Conservation (phyloP, 495 filamentous ascomycete genomes). For the Penicillium taxi region DNA sequence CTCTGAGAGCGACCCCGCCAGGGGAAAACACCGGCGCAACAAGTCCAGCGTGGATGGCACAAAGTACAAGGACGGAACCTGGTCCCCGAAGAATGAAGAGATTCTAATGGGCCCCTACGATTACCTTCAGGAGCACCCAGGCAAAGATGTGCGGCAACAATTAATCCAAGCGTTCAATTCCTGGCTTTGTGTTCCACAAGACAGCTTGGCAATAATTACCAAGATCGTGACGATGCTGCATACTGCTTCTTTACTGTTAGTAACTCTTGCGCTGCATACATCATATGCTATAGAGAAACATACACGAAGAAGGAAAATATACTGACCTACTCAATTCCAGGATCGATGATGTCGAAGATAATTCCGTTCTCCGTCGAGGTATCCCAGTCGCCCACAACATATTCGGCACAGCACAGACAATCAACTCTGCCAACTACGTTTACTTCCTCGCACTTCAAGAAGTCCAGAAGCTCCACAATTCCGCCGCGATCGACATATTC, state of each 20-base stretch:
- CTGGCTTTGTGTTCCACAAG: conserved; percentile 76
- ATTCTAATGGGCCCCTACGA: conserved; percentile 82
- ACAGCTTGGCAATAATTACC: conserved; percentile 72
- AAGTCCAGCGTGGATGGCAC: conserved; percentile 43
- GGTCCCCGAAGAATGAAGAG: conserved; percentile 65
- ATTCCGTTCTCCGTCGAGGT: conserved; percentile 73
- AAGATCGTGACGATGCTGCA: conserved; percentile 90
- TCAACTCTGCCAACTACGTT: conserved; percentile 95
- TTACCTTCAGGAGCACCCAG: conserved; percentile 76
- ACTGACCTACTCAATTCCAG: conserved; percentile 20
- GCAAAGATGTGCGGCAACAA: conserved; percentile 83
- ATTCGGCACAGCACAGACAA: conserved; percentile 91
- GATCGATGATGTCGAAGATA: conserved; percentile 89
- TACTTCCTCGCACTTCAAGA: conserved; percentile 88
- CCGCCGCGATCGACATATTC: conserved; percentile 65
- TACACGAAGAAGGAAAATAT: too few species aligned
- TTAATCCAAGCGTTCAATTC: conserved; percentile 85
- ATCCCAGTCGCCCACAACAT: conserved; percentile 90
- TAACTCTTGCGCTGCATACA: too few species aligned
- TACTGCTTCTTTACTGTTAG: conserved; percentile 75
- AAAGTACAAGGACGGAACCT: conserved; percentile 47
- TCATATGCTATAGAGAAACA: too few species aligned
- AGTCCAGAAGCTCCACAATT: conserved; percentile 66
- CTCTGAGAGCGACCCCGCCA: conserved; percentile 39
- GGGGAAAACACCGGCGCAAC: conserved; percentile 30